Base-by-base conservation (phyloP, 75 land plant species). In the Chamaecyparis obtusa region DNA sequence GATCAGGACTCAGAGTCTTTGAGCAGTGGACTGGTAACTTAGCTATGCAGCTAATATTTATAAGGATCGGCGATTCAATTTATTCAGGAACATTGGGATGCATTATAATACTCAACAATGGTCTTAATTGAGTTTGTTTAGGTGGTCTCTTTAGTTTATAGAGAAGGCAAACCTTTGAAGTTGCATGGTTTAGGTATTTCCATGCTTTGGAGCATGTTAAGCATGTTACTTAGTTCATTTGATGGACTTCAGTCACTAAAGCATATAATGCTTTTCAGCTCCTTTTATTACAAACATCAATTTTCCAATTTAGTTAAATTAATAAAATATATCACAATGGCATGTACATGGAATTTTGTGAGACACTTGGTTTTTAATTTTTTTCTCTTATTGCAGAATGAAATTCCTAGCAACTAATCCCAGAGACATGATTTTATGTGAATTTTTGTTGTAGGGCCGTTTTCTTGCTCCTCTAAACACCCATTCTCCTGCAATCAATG, bases 401-500 rank as follows among this genome's bases (percentile, higher is more conserved):
- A 32, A 74, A 9, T 32, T 74, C 13, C 33, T 74, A 74, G 76
- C 36, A 74, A 74, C 76, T 74, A 74, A 74, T 74, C 35, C 33
- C 76, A 1, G 9, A 33, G 76, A 32, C 16, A 14, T 74, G 76
- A 2, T 74, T 80, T 49, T 21, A 55, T 36, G 27, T 85, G 83
- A 43, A 10, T 49, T 85, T 14, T 57, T 51, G 60, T 87, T 71
- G 27, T 92, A 98, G 99, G 99, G 99, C 9, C 92, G 96, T 16
- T 98, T 98, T 86, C 91, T 98, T n/a, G 89, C 98, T 67, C 89
- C 99, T 30, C 90, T 98, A 17, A 89, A 17, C 71, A 94, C 95
- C 9, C 94, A 90, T 43, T 98, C 99, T 39, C 95, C 99, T 74
- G 96, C 95, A 41, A 84, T 98, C 77, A 98, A 98, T 89, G 97